Conservation (phyloP, 2,329 filamentous ascomycete species). For the Botrytis deweyae region DNA sequence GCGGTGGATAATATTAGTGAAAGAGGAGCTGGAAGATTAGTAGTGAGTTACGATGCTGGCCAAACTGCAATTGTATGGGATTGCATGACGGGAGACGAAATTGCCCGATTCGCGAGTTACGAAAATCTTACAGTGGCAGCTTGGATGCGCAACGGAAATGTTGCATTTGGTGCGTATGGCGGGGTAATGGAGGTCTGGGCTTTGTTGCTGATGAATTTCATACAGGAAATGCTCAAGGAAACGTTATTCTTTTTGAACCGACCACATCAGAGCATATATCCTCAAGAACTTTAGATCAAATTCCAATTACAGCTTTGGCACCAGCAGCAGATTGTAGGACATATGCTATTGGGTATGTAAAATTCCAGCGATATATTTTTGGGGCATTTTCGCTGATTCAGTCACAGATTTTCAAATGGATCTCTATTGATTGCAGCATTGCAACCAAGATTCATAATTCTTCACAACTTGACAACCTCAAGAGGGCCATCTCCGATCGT, state of each 20-base stretch:
- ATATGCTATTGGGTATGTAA: conserved; percentile 83
- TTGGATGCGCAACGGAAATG: conserved; percentile 97
- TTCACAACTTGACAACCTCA: conserved; percentile 87
- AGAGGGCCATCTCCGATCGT: conserved; percentile 83
- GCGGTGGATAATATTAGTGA: conserved; percentile 92
- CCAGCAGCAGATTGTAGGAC: conserved; percentile 87
- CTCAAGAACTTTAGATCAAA: conserved; percentile 82
- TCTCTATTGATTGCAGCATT: conserved; percentile 87
- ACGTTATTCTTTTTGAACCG: conserved; percentile 92
- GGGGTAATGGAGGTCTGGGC: conserved; percentile 17
- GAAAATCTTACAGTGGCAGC: conserved; percentile 79
- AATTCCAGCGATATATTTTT: neutral
- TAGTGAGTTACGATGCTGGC: conserved; percentile 88
- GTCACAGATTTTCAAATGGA: conserved; percentile 82
- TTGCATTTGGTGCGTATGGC: conserved; percentile 78
- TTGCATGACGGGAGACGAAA: conserved; percentile 83
- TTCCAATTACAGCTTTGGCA: conserved; percentile 90
- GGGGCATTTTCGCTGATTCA: conserved; percentile 25
- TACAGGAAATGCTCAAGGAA: conserved; percentile 85
- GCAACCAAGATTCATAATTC: conserved; percentile 87
- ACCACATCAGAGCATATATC: conserved; percentile 91
- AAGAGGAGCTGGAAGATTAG: conserved; percentile 75
- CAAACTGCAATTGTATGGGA: conserved; percentile 98
- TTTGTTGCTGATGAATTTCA: conserved; percentile 42
- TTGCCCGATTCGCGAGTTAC: conserved; percentile 90